These are phyloP conservation scores for Parietaria judaica DNA, from an alignment of 306 rosid genomes.

Conservation along the genomic window DNA sequence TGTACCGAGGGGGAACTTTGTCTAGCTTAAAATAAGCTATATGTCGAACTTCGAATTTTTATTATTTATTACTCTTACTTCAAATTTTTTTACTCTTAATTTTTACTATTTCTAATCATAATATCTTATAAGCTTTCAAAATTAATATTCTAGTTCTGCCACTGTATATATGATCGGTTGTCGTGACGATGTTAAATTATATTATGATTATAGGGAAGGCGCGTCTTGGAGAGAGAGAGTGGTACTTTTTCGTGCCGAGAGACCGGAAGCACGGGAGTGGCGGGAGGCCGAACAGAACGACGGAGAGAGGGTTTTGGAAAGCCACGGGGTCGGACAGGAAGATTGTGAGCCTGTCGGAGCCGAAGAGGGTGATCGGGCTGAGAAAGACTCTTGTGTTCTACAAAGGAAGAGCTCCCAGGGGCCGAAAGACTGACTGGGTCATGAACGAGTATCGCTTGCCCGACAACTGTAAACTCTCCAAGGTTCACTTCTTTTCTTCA, in stretches of 20 bases:
- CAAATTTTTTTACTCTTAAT: too few relatives aligned
- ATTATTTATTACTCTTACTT: too few relatives aligned
- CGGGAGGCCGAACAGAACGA: conserved; percentile 92
- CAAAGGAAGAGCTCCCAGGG: conserved; percentile 76
- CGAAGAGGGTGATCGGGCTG: conserved; percentile 64
- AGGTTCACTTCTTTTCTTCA: conserved; percentile 31
- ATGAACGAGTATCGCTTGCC: conserved; percentile 97
- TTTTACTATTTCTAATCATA: too few relatives aligned
- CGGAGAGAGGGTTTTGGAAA: conserved; percentile 87
- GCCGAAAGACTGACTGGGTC: conserved; percentile 91
- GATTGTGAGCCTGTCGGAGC: conserved; percentile 56
- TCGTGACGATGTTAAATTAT: not conserved
- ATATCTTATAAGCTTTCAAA: too few relatives aligned
- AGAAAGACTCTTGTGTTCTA: conserved; percentile 91
- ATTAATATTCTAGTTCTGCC: too few relatives aligned
- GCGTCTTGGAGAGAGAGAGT: conserved; percentile 84
- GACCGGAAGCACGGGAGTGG: conserved; percentile 81
- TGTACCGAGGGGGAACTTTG: too few relatives aligned
- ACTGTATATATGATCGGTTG: too few relatives aligned
- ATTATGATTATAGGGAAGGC: conserved; percentile 38
- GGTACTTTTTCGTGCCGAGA: conserved; percentile 99
- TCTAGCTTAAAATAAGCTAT: too few relatives aligned
- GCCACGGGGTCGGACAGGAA: conserved; percentile 93
- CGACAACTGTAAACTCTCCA: conserved; percentile 43
- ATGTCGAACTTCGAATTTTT: too few relatives aligned